phyloP scores from a whole-genome alignment of 768 basidiomycete genomes.

The Ramaria rubella region DNA sequence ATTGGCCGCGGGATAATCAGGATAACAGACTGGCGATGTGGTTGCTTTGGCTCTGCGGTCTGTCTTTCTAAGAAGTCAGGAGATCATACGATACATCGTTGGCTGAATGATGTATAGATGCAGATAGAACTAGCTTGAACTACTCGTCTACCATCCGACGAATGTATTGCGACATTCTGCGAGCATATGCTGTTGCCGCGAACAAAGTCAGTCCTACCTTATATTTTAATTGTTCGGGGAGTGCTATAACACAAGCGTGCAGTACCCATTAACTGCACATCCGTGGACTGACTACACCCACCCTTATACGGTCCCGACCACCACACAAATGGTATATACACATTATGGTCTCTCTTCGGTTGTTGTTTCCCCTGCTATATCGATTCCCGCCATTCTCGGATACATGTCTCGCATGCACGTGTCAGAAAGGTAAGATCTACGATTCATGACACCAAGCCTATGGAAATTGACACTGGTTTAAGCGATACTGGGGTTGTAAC shows the following conservation, averaged over 20 bases:
- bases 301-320: conserved; percentile 6
- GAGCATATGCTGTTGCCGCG: conserved; percentile 48
- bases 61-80: not conserved
- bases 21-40: conserved; percentile 63
- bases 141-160: not conserved
- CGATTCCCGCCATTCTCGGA: conserved; percentile 65
- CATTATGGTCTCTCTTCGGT: conserved; percentile 38
- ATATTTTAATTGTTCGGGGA: not conserved
- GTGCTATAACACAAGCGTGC: not conserved
- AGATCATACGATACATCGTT: no score
- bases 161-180: not conserved
- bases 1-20: conserved; percentile 53
- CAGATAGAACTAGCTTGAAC: no score
- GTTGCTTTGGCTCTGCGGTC: conserved; percentile 63
- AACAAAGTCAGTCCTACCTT: conserved; percentile 31
- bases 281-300: conserved; percentile 54
- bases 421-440: no score
- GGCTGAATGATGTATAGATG: no score
- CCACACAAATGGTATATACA: not conserved
- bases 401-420: conserved; percentile 55
- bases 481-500: conserved; percentile 19
- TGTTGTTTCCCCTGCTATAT: conserved; percentile 54
- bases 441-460: no score
- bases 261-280: conserved; percentile 58
- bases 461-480: no score